Percentiles rank a stretch among this genome's conserved stretches.
Conservation (phyloP, 495 filamentous ascomycete species). For the Penicillium pulvis region DNA sequence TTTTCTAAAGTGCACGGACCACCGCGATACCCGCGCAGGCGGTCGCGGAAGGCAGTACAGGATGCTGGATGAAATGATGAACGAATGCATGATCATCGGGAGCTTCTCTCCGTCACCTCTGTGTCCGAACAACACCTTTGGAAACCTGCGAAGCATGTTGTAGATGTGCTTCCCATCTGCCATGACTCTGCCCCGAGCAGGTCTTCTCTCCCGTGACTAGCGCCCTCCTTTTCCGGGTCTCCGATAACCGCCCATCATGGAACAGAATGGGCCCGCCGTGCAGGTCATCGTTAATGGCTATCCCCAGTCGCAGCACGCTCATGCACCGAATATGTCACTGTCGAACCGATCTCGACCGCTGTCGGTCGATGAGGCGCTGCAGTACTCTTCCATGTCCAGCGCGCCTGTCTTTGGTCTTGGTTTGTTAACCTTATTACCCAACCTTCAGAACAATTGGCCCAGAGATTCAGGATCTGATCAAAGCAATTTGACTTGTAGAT, state of each 20-base stretch:
- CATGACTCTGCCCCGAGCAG: conserved; percentile 56
- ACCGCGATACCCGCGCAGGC: conserved; percentile 31
- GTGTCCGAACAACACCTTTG: neutral
- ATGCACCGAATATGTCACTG: conserved; percentile 30
- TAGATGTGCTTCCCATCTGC: conserved; percentile 25
- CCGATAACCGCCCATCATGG: conserved; percentile 37
- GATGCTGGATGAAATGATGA: conserved; percentile 25
- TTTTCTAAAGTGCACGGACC: conserved; percentile 37
- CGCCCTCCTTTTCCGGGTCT: conserved; percentile 37
- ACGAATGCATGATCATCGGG: conserved; percentile 19
- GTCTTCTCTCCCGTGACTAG: conserved; percentile 43
- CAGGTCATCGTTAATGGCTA: conserved; percentile 50
- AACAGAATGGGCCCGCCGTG: conserved; percentile 44
- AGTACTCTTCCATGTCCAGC: conserved; percentile 88
- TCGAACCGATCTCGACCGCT: conserved; percentile 47
- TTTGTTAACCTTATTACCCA: conserved; percentile 39
- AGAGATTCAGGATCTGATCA: conserved; percentile 14
- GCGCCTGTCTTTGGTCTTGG: conserved; percentile 85
- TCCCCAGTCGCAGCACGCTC: conserved; percentile 31
- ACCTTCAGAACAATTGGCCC: conserved; percentile 3
- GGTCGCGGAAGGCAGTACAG: conserved; percentile 40
- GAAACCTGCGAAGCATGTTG: conserved; percentile 14
- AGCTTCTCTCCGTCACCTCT: conserved; percentile 11
- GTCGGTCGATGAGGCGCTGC: conserved; percentile 80
- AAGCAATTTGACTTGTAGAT: conserved; percentile 30